Evolutionary conservation across 805 yeast species (phyloP).

Genomic region (Candida piceae): DNA sequence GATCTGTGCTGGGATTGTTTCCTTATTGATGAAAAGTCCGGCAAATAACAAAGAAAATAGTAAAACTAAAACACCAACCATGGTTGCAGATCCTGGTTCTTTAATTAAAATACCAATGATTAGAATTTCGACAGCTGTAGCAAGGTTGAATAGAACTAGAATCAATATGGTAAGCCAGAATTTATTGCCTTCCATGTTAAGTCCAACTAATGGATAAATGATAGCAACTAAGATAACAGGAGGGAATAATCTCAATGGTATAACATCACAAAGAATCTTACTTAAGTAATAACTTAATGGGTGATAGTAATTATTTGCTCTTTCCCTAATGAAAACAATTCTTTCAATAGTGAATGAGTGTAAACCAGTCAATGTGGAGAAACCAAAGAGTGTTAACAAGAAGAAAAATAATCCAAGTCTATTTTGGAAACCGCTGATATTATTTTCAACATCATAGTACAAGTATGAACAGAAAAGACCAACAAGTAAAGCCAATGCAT

Average conservation of each 20-base stretch:
- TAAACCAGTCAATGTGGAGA: slow-evolving; percentile 86
- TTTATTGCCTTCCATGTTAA: slow-evolving; percentile 71
- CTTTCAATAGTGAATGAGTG: slow-evolving; percentile 87
- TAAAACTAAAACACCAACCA: slow-evolving; percentile 78
- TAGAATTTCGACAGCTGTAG: slow-evolving; percentile 78
- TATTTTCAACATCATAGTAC: slow-evolving; percentile 78
- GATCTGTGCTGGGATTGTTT: slow-evolving; percentile 42
- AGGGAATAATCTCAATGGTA: slow-evolving; percentile 92
- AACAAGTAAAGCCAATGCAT: slow-evolving; percentile 66
- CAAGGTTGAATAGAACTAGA: slow-evolving; percentile 77
- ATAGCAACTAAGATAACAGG: slow-evolving; percentile 78
- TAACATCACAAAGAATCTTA: slow-evolving; percentile 82
- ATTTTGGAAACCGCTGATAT: slow-evolving; percentile 95
- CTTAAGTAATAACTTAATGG: slow-evolving; percentile 82
- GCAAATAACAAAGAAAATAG: slow-evolving; percentile 87
- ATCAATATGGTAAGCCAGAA: slow-evolving; percentile 66
- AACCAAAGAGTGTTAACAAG: slow-evolving; percentile 86
- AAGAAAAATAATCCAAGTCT: slow-evolving; percentile 92
- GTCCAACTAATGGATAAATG: slow-evolving; percentile 85
- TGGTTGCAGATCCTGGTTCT: slow-evolving; percentile 89
- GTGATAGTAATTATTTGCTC: slow-evolving; percentile 90
- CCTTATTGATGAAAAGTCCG: slow-evolving; percentile 87
- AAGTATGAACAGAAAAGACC: slow-evolving; percentile 83
- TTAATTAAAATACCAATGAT: slow-evolving; percentile 82
- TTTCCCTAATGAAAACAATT: slow-evolving; percentile 82